These are phyloP conservation scores for Fistulinella prunicolor DNA, from an alignment of 768 basidiomycete species.

Conservation along the genomic window DNA sequence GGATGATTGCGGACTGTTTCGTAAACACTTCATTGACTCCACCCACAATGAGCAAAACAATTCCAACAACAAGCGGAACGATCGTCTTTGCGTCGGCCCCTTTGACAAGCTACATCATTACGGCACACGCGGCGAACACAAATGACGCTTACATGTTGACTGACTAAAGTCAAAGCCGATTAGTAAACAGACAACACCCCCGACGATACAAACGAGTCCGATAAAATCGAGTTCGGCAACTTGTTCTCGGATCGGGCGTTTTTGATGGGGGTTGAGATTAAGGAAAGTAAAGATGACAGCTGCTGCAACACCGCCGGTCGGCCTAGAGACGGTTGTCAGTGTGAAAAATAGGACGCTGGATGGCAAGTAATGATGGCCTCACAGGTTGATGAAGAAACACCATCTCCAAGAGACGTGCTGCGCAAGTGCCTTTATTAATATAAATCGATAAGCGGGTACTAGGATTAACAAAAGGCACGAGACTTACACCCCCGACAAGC, in stretches of 20 bases:
- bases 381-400: constrained; percentile 79
- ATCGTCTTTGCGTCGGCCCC: constrained; percentile 64
- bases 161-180: constrained; percentile 74
- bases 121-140: not conserved
- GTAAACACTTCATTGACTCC: constrained; percentile 61
- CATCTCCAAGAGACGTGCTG: constrained; percentile 78
- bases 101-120: not conserved
- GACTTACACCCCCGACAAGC: constrained; percentile 73
- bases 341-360: not conserved
- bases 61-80: constrained; percentile 58
- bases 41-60: constrained; percentile 47
- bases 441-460: constrained; percentile 1
- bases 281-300: constrained; percentile 67
- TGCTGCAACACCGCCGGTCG: constrained; percentile 68
- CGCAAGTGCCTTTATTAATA: constrained; percentile 54
- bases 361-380: constrained; percentile 19
- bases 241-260: constrained; percentile 55
- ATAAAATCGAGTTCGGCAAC: constrained; percentile 68
- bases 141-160: constrained; percentile 50
- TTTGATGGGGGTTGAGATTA: constrained; percentile 70
- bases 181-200: constrained; percentile 61
- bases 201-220: constrained; percentile 60
- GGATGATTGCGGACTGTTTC: constrained; percentile 66
- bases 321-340: constrained; percentile 39
- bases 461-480: not conserved